Conservation (phyloP, 441 rosid genomes). For the Gossypium davidsonii region DNA sequence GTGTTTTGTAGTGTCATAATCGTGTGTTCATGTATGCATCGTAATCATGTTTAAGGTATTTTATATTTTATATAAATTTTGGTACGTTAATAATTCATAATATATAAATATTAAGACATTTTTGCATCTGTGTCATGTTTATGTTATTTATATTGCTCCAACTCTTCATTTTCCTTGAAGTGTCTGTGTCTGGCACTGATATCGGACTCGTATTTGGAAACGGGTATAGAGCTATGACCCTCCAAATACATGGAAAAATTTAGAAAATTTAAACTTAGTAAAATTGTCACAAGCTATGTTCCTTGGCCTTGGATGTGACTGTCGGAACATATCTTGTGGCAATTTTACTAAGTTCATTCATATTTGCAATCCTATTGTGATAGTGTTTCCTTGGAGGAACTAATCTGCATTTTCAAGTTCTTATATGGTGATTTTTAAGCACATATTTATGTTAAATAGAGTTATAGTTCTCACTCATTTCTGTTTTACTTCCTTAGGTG, state of each 20-base stretch:
- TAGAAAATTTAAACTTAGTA: not conserved
- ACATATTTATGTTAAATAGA: slow-evolving; percentile 1
- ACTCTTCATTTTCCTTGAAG: not conserved
- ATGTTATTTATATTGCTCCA: not conserved
- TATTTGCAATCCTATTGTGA: not conserved
- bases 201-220: not conserved
- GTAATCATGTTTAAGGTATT: too few relatives aligned
- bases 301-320: too few relatives aligned
- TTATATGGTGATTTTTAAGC: not conserved
- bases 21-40: too few relatives aligned
- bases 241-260: not conserved
- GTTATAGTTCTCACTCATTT: not conserved
- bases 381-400: not conserved
- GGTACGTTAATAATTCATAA: too few relatives aligned
- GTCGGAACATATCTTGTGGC: not conserved
- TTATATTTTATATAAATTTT: too few relatives aligned
- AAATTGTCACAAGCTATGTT: too few relatives aligned
- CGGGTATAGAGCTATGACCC: not conserved
- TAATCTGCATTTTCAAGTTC: not conserved
- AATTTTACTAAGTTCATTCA: not conserved
- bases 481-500: slow-evolving; percentile 37
- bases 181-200: not conserved
- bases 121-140: too few relatives aligned
- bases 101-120: too few relatives aligned
- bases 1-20: too few relatives aligned